A percentile compares a stretch with the other conserved stretches of the same genome.
phyloP scores from a whole-genome alignment of 176 grass and related monocot species.

The Pontederia paniculata region DNA sequence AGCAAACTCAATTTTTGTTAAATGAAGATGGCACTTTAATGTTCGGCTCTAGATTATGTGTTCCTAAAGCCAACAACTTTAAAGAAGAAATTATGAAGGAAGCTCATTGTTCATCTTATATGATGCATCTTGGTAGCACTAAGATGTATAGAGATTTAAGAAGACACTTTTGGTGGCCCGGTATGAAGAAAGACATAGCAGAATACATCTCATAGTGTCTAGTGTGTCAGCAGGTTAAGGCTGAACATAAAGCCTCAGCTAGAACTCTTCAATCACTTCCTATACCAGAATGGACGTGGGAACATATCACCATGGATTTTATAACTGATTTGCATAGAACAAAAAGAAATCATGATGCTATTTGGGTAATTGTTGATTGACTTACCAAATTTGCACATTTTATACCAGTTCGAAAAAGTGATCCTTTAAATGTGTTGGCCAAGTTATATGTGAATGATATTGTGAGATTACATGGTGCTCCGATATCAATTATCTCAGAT shows the following conservation, averaged over 20 bases:
- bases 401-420: background rate
- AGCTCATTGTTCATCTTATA: constrained; percentile 3
- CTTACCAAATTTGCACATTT: background rate
- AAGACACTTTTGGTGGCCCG: background rate
- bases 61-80: background rate
- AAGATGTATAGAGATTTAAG: constrained; percentile 1
- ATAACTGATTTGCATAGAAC: background rate
- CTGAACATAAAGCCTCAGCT: background rate
- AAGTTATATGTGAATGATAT: too few species aligned
- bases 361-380: constrained; percentile 10
- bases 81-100: background rate
- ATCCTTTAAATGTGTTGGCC: too few species aligned
- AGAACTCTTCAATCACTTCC: background rate
- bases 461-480: too few species aligned
- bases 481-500: too few species aligned
- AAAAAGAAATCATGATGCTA: background rate
- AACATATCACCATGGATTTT: constrained; percentile 8
- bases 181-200: constrained; percentile 3
- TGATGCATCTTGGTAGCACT: background rate
- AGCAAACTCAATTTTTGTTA: background rate
- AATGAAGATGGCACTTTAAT: background rate
- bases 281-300: background rate
- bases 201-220: background rate
- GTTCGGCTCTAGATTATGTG: background rate
- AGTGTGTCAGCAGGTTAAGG: constrained; percentile 3